These are phyloP conservation scores for Trametes villosa DNA, from an alignment of 768 basidiomycete species.

Conservation along the genomic window DNA sequence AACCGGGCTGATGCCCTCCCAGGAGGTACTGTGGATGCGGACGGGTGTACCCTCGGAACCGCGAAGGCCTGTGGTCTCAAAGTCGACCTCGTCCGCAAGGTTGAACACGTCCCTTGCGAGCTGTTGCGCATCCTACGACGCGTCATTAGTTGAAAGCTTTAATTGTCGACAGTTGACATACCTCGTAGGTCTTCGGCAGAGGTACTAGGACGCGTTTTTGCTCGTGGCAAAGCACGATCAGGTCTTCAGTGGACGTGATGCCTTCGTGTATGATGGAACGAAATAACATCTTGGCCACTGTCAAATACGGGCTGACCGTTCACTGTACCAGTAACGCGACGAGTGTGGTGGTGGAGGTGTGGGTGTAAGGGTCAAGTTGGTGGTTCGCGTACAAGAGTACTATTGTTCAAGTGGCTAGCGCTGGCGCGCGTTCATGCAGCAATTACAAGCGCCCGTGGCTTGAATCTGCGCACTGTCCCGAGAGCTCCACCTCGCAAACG, in stretches of 20 bases:
- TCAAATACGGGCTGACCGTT: too few relatives aligned
- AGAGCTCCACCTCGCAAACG: too few relatives aligned
- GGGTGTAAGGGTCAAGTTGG: too few relatives aligned
- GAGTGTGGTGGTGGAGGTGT: too few relatives aligned
- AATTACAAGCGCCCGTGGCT: too few relatives aligned
- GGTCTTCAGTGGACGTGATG: slow-evolving; percentile 16
- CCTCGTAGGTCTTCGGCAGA: slow-evolving; percentile 20
- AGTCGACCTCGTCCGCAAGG: slow-evolving; percentile 7
- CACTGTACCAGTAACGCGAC: too few relatives aligned
- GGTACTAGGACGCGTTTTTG: slow-evolving; percentile 18
- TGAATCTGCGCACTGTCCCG: too few relatives aligned
- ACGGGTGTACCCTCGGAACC: slow-evolving; percentile 12
- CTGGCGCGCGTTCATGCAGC: too few relatives aligned
- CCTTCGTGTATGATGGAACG: slow-evolving; percentile 7
- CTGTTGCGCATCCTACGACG: slow-evolving; percentile 14
- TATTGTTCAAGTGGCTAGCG: too few relatives aligned
- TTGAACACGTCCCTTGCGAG: slow-evolving; percentile 8
- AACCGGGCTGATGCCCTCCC: slow-evolving; percentile 21
- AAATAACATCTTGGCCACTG: slow-evolving; percentile 26
- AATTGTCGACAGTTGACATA: background rate
- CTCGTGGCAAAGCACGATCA: slow-evolving; percentile 19
- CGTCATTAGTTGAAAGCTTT: background rate
- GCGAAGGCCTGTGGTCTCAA: slow-evolving; percentile 17
- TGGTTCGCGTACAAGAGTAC: too few relatives aligned
- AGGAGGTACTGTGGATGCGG: slow-evolving; percentile 21